Evolutionary conservation across 768 basidiomycete genomes (phyloP).

Genomic region (Russula compacta): DNA sequence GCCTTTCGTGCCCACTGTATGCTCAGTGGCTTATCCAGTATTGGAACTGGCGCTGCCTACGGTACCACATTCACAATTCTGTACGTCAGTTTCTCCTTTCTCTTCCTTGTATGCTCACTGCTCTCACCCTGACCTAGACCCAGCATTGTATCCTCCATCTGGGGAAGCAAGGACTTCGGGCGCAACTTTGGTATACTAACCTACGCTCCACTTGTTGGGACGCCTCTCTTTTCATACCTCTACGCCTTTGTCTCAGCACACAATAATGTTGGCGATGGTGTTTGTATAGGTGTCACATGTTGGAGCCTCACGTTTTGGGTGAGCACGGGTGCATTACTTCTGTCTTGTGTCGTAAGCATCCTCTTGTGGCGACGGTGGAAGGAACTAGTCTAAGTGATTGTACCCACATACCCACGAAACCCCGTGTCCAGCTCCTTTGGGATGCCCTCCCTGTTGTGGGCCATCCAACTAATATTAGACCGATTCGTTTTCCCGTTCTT

Average conservation of each 20-base stretch:
- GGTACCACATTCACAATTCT: conserved; percentile 62
- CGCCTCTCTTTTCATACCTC: conserved; percentile 67
- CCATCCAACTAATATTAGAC: background rate
- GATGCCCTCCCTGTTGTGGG: background rate
- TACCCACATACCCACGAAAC: background rate
- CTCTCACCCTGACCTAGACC: conserved; percentile 37
- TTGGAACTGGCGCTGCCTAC: conserved; percentile 61
- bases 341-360: conserved; percentile 34
- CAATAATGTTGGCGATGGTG: conserved; percentile 33
- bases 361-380: conserved; percentile 60
- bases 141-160: conserved; percentile 59
- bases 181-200: conserved; percentile 71
- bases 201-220: conserved; percentile 69
- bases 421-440: background rate
- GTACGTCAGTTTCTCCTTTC: conserved; percentile 34
- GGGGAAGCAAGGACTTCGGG: conserved; percentile 61
- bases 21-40: conserved; percentile 29
- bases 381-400: conserved; percentile 36
- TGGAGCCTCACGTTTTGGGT: conserved; percentile 62
- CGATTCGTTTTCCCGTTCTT: background rate
- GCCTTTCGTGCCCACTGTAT: background rate
- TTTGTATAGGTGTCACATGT: conserved; percentile 53
- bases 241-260: conserved; percentile 59
- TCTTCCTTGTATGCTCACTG: background rate
- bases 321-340: conserved; percentile 33